A percentile compares a stretch with the other conserved stretches of the same genome.
Evolutionary conservation across 495 filamentous ascomycete genomes (phyloP).

Genomic region (Aspergillus homomorphus): DNA sequence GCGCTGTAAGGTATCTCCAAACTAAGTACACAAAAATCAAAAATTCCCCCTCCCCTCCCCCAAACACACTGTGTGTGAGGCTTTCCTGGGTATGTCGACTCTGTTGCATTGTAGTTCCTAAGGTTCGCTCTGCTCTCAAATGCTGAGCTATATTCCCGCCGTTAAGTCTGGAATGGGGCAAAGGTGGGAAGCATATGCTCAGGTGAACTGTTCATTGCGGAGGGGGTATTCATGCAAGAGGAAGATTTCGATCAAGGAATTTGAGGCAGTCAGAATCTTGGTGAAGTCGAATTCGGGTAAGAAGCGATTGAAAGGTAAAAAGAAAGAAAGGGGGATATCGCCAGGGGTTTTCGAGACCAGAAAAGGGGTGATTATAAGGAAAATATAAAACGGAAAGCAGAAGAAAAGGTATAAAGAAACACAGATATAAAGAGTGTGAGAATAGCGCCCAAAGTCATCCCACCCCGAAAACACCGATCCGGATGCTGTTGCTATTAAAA

Average conservation of each 20-base stretch:
- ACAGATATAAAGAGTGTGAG: background rate
- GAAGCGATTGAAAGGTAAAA: background rate
- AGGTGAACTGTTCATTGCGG: background rate
- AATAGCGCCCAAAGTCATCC: background rate
- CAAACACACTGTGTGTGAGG: too few species aligned
- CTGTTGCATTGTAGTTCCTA: too few species aligned
- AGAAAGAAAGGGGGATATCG: constrained; percentile 2
- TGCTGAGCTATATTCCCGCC: too few species aligned
- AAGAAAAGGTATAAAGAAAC: constrained; percentile 4
- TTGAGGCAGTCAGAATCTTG: too few species aligned
- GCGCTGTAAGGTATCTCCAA: too few species aligned
- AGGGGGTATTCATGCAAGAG: background rate
- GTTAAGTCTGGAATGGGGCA: too few species aligned
- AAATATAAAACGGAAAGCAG: background rate
- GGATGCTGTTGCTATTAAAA: constrained; percentile 3
- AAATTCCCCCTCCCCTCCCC: too few species aligned
- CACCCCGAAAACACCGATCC: constrained; percentile 7
- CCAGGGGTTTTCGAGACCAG: constrained; percentile 13
- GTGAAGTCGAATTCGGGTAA: background rate
- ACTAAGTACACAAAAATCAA: too few species aligned
- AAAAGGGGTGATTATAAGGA: constrained; percentile 4
- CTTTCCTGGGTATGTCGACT: too few species aligned
- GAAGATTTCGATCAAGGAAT: background rate
- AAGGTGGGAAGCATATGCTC: too few species aligned
- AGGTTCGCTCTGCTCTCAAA: too few species aligned